A percentile compares a stretch with the other conserved stretches of the same genome.
Evolutionary conservation across 2,329 filamentous ascomycete species (phyloP).

Genomic region (Fusarium foetens): DNA sequence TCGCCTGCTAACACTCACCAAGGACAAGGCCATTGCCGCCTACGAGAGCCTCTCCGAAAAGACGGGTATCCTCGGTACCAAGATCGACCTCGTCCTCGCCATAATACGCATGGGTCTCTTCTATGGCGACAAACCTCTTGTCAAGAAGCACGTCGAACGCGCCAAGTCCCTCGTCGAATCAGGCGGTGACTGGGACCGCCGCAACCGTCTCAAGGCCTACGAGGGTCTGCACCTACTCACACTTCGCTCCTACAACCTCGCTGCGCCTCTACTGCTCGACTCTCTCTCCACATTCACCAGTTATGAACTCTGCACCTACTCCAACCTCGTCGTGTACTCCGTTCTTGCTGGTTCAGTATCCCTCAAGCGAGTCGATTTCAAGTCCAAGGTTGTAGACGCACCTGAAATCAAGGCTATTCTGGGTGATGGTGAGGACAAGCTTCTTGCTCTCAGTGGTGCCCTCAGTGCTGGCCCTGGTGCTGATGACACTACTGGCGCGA

Average conservation of each 20-base stretch:
- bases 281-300: constrained; percentile 98
- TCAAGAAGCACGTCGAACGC: constrained; percentile 93
- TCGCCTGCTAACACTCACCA: constrained; percentile 33
- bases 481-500: constrained; percentile 77
- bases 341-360: constrained; percentile 94
- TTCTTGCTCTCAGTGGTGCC: constrained; percentile 82
- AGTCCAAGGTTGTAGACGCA: constrained; percentile 97
- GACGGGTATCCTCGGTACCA: constrained; percentile 94
- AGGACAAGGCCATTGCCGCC: constrained; percentile 94
- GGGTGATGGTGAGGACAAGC: constrained; percentile 87
- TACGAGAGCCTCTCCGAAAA: constrained; percentile 97
- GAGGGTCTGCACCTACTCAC: constrained; percentile 94
- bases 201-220: constrained; percentile 98
- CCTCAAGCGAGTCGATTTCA: constrained; percentile 97
- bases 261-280: constrained; percentile 93
- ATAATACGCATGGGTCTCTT: constrained; percentile 96
- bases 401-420: constrained; percentile 98
- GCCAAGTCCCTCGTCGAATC: constrained; percentile 91
- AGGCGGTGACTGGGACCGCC: constrained; percentile 97
- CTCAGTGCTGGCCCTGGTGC: constrained; percentile 83
- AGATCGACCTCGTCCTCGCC: constrained; percentile 96
- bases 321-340: constrained; percentile 91
- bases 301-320: constrained; percentile 98
- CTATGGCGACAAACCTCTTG: constrained; percentile 90
- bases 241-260: constrained; percentile 87